A percentile compares a stretch with the other conserved stretches of the same genome.
Evolutionary conservation across 1,139 yeast species (phyloP).

Genomic region (Petasospora fabianii): DNA sequence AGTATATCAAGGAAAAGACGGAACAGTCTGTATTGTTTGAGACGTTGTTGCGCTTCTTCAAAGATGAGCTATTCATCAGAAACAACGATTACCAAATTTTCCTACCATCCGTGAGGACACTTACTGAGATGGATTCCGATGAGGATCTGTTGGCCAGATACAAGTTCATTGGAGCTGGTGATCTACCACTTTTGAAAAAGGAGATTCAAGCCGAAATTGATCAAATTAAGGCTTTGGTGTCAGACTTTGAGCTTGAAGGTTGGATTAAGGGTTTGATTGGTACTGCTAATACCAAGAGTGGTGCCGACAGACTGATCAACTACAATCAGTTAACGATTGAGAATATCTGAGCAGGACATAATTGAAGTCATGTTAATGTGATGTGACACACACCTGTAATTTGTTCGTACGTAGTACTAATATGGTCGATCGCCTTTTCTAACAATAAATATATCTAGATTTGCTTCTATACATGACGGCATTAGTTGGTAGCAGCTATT

Average conservation of each 20-base stretch:
- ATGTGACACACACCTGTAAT: too few relatives aligned
- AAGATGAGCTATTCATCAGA: conserved; percentile 29
- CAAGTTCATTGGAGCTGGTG: conserved; percentile 23
- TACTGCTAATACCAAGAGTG: conserved; percentile 33
- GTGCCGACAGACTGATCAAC: conserved; percentile 32
- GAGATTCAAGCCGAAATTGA: conserved; percentile 30
- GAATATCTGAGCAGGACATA: conserved; percentile 3
- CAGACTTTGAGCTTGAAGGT: conserved; percentile 28
- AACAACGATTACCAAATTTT: conserved; percentile 26
- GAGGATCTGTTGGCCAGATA: conserved; percentile 23
- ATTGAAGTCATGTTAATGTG: too few relatives aligned
- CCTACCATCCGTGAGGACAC: conserved; percentile 27
- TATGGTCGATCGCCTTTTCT: too few relatives aligned
- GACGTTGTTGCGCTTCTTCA: conserved; percentile 37
- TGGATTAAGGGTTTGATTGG: conserved; percentile 37
- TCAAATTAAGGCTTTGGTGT: conserved; percentile 24
- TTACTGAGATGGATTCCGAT: conserved; percentile 20
- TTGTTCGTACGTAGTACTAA: too few relatives aligned
- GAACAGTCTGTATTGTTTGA: conserved; percentile 45
- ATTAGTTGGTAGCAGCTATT: neutral
- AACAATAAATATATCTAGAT: neutral
- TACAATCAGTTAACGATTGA: conserved; percentile 31
- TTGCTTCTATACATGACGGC: neutral
- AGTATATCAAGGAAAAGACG: conserved; percentile 37
- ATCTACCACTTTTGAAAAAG: conserved; percentile 25